Percentiles rank a stretch among this genome's conserved stretches.
Conservation (phyloP, 257 asterid species). For the Coffea eugenioides region DNA sequence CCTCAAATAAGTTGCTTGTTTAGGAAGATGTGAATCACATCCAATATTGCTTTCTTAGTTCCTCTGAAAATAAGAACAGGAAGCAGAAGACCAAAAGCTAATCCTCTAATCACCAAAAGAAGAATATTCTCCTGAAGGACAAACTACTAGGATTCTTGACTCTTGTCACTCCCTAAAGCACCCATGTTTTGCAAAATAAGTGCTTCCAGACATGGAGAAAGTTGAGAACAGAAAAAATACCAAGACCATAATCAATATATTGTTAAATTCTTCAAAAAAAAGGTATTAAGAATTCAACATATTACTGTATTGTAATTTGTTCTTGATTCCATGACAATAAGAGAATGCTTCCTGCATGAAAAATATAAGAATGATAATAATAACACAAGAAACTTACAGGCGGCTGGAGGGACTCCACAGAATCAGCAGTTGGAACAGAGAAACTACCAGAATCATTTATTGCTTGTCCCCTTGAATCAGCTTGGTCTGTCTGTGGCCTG, state of each 20-base stretch:
- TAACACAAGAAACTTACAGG: slow-evolving; percentile 46
- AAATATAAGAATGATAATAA: slow-evolving; percentile 9
- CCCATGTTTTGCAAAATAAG: neutral
- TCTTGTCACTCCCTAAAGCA: neutral
- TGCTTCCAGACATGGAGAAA: neutral
- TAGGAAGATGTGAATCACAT: neutral
- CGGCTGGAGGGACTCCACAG: slow-evolving; percentile 62
- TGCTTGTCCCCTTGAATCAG: slow-evolving; percentile 40
- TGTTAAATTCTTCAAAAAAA: neutral
- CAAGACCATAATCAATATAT: neutral
- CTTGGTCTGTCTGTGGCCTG: slow-evolving; percentile 48
- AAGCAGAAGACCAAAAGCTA: neutral
- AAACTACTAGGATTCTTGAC: neutral
- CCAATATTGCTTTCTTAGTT: neutral
- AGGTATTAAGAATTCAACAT: neutral
- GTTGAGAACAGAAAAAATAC: neutral
- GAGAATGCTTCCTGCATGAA: neutral
- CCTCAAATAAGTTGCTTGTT: neutral
- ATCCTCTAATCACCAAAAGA: neutral
- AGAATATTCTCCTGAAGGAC: neutral
- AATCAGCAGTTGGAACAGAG: slow-evolving; percentile 28
- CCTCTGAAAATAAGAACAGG: neutral
- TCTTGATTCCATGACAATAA: neutral
- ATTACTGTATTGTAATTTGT: neutral
- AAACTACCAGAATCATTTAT: slow-evolving; percentile 18